A percentile compares a stretch with the other conserved stretches of the same genome.
phyloP scores from a whole-genome alignment of 805 yeast genomes.

The Starmerella asiatica region DNA sequence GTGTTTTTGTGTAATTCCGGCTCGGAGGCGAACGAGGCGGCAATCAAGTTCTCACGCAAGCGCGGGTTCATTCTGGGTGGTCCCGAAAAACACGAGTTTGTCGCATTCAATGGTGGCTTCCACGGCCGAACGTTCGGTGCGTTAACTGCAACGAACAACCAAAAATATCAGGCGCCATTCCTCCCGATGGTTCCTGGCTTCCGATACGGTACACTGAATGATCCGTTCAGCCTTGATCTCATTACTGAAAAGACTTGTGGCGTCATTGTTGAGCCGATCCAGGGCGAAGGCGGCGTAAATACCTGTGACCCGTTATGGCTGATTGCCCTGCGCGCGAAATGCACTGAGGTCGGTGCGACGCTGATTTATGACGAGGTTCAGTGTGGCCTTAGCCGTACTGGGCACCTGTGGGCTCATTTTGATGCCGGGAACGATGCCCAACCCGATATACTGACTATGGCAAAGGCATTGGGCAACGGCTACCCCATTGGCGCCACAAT shows the following conservation, averaged over 20 bases:
- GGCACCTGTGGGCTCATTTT: constrained; percentile 85
- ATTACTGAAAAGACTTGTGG: constrained; percentile 65
- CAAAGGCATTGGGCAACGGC: constrained; percentile 95
- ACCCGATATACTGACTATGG: constrained; percentile 88
- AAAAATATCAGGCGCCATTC: constrained; percentile 85
- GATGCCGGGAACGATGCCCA: constrained; percentile 64
- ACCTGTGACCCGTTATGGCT: constrained; percentile 54
- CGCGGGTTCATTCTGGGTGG: constrained; percentile 44
- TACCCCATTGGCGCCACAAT: constrained; percentile 92
- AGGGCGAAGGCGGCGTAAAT: constrained; percentile 94
- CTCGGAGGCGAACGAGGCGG: constrained; percentile 70
- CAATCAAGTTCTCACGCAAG: constrained; percentile 67
- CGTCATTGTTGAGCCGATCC: constrained; percentile 91
- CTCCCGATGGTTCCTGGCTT: constrained; percentile 88
- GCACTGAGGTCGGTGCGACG: constrained; percentile 55
- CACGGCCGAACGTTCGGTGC: constrained; percentile 96
- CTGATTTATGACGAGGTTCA: constrained; percentile 92
- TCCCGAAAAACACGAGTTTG: constrained; percentile 49
- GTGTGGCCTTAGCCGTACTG: constrained; percentile 90
- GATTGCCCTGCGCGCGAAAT: constrained; percentile 47
- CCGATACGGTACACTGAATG: constrained; percentile 48
- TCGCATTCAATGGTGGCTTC: constrained; percentile 80
- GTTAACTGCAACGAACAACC: constrained; percentile 78
- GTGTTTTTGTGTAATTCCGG: constrained; percentile 65
- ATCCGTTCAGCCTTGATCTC: constrained; percentile 45